These are phyloP conservation scores for Mycena crocata DNA, from an alignment of 768 basidiomycete genomes.

Conservation along the genomic window DNA sequence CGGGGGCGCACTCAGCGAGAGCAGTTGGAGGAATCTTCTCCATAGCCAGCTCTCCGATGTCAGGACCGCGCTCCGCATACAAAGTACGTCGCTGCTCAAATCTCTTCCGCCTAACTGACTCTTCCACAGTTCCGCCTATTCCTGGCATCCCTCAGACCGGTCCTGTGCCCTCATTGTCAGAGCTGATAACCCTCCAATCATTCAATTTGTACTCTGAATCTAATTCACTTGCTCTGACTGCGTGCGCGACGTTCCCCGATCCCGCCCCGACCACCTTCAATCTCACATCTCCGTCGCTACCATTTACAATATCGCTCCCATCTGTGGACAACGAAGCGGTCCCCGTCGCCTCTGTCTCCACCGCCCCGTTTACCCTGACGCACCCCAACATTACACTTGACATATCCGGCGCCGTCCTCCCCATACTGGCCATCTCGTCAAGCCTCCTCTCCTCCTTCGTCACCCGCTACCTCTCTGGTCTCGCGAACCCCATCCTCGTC, in stretches of 20 bases:
- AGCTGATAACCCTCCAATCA: slow-evolving; percentile 69
- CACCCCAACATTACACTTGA: slow-evolving; percentile 75
- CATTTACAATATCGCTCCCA: slow-evolving; percentile 71
- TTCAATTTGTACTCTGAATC: slow-evolving; percentile 56
- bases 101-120: slow-evolving; percentile 7
- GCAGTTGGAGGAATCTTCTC: slow-evolving; percentile 62
- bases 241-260: slow-evolving; percentile 68
- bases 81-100: slow-evolving; percentile 56
- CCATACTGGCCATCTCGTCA: slow-evolving; percentile 54
- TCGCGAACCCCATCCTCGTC: slow-evolving; percentile 68
- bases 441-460: slow-evolving; percentile 69
- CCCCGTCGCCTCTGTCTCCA: slow-evolving; percentile 66
- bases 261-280: slow-evolving; percentile 64
- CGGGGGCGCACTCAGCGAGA: slow-evolving; percentile 59
- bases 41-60: slow-evolving; percentile 57
- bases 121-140: slow-evolving; percentile 64
- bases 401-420: slow-evolving; percentile 67
- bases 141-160: slow-evolving; percentile 70
- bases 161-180: slow-evolving; percentile 66
- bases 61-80: slow-evolving; percentile 58
- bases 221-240: slow-evolving; percentile 55
- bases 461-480: slow-evolving; percentile 70
- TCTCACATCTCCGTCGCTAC: slow-evolving; percentile 66
- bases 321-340: slow-evolving; percentile 41
- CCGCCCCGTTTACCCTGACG: slow-evolving; percentile 68